Evolutionary conservation across 139 green algal species (phyloP), one percentile per base, ranked within the genome.

Genomic region (Ulvella scutata): DNA sequence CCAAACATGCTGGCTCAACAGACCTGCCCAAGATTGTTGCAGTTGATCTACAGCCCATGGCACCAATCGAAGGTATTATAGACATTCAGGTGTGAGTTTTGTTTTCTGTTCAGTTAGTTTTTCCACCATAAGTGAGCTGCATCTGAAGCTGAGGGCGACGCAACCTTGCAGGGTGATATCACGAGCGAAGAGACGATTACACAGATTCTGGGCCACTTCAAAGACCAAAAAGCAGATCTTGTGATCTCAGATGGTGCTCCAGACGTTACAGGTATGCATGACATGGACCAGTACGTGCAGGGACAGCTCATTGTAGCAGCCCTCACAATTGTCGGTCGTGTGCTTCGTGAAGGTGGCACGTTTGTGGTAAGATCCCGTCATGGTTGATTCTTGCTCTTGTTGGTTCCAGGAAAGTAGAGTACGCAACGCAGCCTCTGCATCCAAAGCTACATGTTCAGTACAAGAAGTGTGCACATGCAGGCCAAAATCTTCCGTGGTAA

Each of bases 1-100:
- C 88, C 0, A 28, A 90, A 0, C 79, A 82, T 13, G 72, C 79
- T 9, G 87, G 83, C 13, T 74, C 38, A 40, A 78, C 62, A 34
- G 74, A 87, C 21, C 79, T 85, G 2, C 93, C 94, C n/a, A 89
- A 90, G 43, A 94, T 99, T 43, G 93, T 99, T 38, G 89, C 94
- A 3, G 90, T 99, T 9, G 95, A 99, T 81, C 80, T 99, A 72
- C 92, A 99, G 86, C 95, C 95, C 37, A 99, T 99, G 95, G 95
- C 93, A 7, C 90, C 95, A 26, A 90, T 99, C 4, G 95, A 97
- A 75, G 95, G 95, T 0, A 89, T 99, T 3, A 87, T 80, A 0
- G 86, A 94, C 79, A 90, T 99, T 33, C 94, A 97, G 82, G 85
- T 75, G 23, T 17, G 75, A 3, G 34, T n/a, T 26, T 28, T 26